Evolutionary conservation across 78 protist species (phyloP), one percentile per base, ranked within the genome.

Genomic region (Dictyostelium brefeldianum): DNA sequence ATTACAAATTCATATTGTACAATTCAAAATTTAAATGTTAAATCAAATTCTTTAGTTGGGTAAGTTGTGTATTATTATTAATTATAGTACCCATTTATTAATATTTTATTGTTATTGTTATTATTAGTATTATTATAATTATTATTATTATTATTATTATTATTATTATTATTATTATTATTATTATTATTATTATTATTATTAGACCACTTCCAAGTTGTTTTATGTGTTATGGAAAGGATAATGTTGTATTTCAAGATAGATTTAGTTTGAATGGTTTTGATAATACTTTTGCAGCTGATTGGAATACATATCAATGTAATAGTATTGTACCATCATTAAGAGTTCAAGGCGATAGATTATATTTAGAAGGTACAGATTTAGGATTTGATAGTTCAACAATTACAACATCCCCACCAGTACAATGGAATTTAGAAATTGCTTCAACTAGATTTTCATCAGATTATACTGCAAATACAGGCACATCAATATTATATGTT

Each of bases 291-390:
- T 15, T 14, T 0, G n/a, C n/a, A n/a, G n/a, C n/a, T n/a, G 48
- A 15, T 29, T 20, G 25, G 1, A 31, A n/a, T 25, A 67, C 7
- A 0, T 15, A 31, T 67, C 43, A 36, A 36, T 25, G 48, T 25
- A 20, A 31, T 71, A 14, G 18, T 41, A 71, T 71, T 71, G 20
- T 71, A 1, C 79, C 79, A 71, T 43, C 41, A 12, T 11, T 71
- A 43, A 71, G 79, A 43, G 10, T 12, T 18, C 29, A 43, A 2
- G 43, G 31, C 43, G n/a, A 43, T 41, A 71, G 43, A n/a, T 5
- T 71, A 18, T 43, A 71, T 71, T 43, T 71, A 46, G 54, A 43
- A n/a, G 79, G 79, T 18, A 41, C 57, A n/a, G n/a, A 71, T 71
- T 29, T 71, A 20, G 79, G 79, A 41, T 31, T 71, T 71, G 29